Evolutionary conservation across 2,329 filamentous ascomycete species (phyloP).

Genomic region (Fusarium sp.): DNA sequence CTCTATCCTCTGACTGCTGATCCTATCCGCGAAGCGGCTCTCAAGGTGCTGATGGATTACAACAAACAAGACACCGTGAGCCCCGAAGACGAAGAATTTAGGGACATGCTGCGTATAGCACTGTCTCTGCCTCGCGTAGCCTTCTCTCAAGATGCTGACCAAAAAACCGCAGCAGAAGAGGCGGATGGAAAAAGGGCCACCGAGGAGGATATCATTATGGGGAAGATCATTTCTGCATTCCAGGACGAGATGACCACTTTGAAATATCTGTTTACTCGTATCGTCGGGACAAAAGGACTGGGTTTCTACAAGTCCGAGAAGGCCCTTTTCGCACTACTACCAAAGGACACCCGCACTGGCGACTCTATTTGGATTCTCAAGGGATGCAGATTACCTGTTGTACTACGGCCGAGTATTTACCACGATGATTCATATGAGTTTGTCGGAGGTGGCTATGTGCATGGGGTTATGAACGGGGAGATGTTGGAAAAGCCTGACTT

Average conservation of each 20-base stretch:
- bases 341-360: rapidly evolving
- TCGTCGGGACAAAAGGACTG: neutral
- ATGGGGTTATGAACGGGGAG: neutral
- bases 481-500: neutral
- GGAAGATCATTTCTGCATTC: rapidly evolving
- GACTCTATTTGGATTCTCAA: neutral
- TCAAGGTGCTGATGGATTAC: neutral
- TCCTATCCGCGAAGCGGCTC: neutral
- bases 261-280: rapidly evolving
- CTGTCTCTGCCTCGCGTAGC: rapidly evolving
- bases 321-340: neutral
- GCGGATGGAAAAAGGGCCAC: rapidly evolving
- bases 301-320: neutral
- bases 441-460: neutral
- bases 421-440: neutral
- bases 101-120: rapidly evolving
- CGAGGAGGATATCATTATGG: rapidly evolving
- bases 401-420: neutral
- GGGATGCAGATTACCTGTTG: neutral
- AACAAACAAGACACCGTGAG: neutral
- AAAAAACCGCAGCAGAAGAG: neutral
- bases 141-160: rapidly evolving
- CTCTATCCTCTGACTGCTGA: neutral
- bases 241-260: rapidly evolving
- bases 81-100: neutral